Evolutionary conservation across 75 land plant species (phyloP), one percentile per base, ranked within the genome.

Genomic region (Sequoia sempervirens): DNA sequence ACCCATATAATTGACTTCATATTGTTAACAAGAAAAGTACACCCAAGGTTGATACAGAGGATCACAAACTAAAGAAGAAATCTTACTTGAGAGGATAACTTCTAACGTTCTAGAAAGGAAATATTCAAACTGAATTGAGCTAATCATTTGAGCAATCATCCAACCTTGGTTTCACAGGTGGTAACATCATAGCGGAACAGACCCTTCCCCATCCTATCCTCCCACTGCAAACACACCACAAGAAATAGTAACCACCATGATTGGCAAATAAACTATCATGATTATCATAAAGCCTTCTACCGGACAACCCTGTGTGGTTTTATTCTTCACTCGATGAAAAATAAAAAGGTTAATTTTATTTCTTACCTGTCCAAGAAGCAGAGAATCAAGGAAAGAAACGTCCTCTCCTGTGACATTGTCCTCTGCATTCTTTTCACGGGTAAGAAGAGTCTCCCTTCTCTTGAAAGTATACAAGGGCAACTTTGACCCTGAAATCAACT

Each of bases 101-200:
- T 18, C 61, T 4, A 38, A 37, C 10, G 5, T 69, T 18, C 80
- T 37, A 72, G 2, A 41, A 70, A 18, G 74, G 2, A 40, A 41
- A 37, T 78, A n/a, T 11, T 78, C 23, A n/a, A 78, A 45, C 32
- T 11, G 32, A 78, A 83, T 38, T 37, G 75, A 83, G 20, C 37
- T 18, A 83, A 38, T 41, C 18, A 18, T 83, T 72, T 69, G 75
- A 83, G 36, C 18, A 13, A 78, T 78, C 20, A 78, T n/a, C 58
- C 52, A 43, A 95, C 99, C 96, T 94, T 97, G 20, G 98, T 97
- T 85, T 96, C 96, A 78, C 98, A 97, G 34, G 94, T 88, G 73
- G 96, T 93, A 45, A 97, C 98, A 84, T 97, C 99, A 85, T 97
- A 96, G 79, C 98, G 96, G 83, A 97, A 97, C 34, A 97, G 91